Evolutionary conservation across 164 flowering plant species (phyloP), one percentile per base, ranked within the genome.

Genomic region (Platanus orientalis): DNA sequence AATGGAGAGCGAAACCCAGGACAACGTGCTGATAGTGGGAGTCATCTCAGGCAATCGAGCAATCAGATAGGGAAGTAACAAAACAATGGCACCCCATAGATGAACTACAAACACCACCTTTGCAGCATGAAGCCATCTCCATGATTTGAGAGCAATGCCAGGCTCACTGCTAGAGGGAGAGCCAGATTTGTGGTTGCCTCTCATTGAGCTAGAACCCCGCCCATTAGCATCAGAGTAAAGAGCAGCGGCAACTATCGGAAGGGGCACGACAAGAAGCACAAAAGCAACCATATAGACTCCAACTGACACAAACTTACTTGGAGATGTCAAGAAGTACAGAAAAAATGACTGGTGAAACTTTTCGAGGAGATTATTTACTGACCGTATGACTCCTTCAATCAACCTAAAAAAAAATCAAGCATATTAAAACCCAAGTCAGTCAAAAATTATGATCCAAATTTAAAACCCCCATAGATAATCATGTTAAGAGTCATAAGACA

Each of bases 271-370:
- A 48, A 94, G 90, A 57, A 94, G 80, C 7, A 73, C 84, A 76
- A 94, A 89, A 51, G 91, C 77, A 63, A 94, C 88, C 96, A 91
- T 94, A 69, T 94, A 94, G 47, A 94, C 92, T 69, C 99, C 99
- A 13, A 94, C 97, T 14, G 97, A 94, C 9, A 91, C 92, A 64
- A 91, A 94, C 70, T 81, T 86, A 62, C 81, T 71, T 21, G 97
- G 83, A 60, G 90, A 81, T 54, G 96, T 84, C 64, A 91, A 65
- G 27, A 94, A 85, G 75, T 94, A 94, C 5, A 94, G 85, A 58
- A 94, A 94, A 74, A 89, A 91, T 42, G 97, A 94, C 68, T 94
- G 99, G 71, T 91, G 99, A 73, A 94, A 94, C 79, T 94, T 94
- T 80, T 94, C 96, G 7, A 94, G 96, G 47, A 94, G 96, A 66